These are phyloP conservation scores for Athelia psychrophila DNA, from an alignment of 1,284 basidiomycete species.

Conservation along the genomic window DNA sequence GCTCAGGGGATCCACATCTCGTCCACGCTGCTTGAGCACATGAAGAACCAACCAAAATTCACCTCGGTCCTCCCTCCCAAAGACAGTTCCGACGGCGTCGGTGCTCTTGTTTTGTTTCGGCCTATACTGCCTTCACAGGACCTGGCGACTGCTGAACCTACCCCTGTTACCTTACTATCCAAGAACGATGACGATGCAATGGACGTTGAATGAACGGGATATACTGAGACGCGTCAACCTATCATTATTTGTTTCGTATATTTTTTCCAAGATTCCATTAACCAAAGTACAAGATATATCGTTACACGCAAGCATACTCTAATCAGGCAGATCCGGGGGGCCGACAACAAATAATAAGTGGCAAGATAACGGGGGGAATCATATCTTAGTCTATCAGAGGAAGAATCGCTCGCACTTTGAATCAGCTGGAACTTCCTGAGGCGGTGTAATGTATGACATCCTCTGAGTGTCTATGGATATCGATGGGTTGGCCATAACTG, in stretches of 20 bases:
- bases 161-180: slow-evolving; percentile 1
- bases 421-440: slow-evolving; percentile 10
- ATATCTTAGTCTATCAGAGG: slow-evolving; percentile 11
- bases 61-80: slow-evolving; percentile 17
- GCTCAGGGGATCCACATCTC: slow-evolving; percentile 37
- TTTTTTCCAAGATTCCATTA: slow-evolving; percentile 6
- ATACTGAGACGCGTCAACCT: slow-evolving; percentile 4
- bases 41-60: slow-evolving; percentile 27
- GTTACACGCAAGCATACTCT: neutral
- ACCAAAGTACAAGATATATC: neutral
- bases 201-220: slow-evolving; percentile 46
- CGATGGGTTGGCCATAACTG: slow-evolving; percentile 22
- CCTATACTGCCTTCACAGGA: slow-evolving; percentile 30
- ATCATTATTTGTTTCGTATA: slow-evolving; percentile 3
- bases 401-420: slow-evolving; percentile 10
- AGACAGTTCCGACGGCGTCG: slow-evolving; percentile 27
- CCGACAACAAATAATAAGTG: neutral
- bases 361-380: neutral
- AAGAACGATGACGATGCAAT: slow-evolving; percentile 48
- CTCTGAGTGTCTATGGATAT: slow-evolving; percentile 41
- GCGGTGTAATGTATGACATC: slow-evolving; percentile 47
- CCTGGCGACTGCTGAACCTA: slow-evolving; percentile 6
- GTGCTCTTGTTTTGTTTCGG: slow-evolving; percentile 59
- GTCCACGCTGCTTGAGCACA: slow-evolving; percentile 43
- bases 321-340: neutral